Base-by-base conservation (phyloP, 495 filamentous ascomycete genomes). In the Penicillium canariense region DNA sequence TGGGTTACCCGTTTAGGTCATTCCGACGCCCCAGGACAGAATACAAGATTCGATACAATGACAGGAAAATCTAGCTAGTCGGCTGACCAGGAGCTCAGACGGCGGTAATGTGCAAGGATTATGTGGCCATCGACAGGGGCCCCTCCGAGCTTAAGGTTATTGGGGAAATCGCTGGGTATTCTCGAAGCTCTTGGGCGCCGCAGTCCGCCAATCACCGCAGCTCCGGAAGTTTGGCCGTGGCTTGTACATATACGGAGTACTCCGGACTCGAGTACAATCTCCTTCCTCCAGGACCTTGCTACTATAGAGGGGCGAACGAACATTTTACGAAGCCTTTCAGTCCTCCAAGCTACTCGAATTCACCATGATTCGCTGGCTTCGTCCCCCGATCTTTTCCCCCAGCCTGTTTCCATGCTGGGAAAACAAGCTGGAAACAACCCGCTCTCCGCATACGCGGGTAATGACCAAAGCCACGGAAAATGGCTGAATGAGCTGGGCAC, bases 1-100 rank as follows among this genome's bases (percentile, higher is more conserved):
- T 55, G 58, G 58, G 51, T 62, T 51, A 20, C 62, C 62, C 36
- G 18, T 50, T 59, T 56, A 4, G 62, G 62, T 48, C 30, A 65
- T 65, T 54, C 62, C 62, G 61, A 18, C 18, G 15, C 34, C 34
- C 34, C 34, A 12, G 18, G 30, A 30, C 12, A 30, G 46, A 35
- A n/a, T 25, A 22, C 30, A 18, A 48, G 17, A 7, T 34, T 30
- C 31, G 39, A 12, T 26, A 42, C 38, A 42, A 23, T 42, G 17
- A 14, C 7, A 8, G 39, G 56, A 61, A 61, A 56, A 34, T 61
- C 48, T 8, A 43, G 18, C 55, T 34, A 42, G 62, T 65, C 62
- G 39, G 59, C 51, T 65, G 62, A 65, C 62, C 59, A 30, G 26
- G 32, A 60, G 40, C 39, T 51, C 39, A 49, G 54, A 61, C 54